These are phyloP conservation scores for Piper longum DNA, from an alignment of 164 flowering plant genomes.

Conservation along the genomic window DNA sequence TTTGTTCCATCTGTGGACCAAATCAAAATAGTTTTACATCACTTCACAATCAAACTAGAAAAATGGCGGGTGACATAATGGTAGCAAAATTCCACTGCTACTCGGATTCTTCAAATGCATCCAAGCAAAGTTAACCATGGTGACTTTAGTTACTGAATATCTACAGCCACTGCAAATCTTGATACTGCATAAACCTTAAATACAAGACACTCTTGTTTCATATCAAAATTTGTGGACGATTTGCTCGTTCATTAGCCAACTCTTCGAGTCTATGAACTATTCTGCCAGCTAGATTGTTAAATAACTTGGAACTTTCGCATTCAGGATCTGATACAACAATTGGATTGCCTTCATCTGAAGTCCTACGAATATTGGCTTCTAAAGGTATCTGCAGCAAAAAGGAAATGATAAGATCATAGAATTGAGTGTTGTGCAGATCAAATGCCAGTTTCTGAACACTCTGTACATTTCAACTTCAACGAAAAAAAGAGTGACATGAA, in stretches of 20 bases:
- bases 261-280: conserved; percentile 43
- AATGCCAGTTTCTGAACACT: background rate
- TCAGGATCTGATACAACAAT: conserved; percentile 58
- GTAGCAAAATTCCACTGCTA: too few species aligned
- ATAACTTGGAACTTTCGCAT: conserved; percentile 46
- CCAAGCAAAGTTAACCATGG: too few species aligned
- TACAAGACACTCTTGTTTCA: conserved; percentile 12
- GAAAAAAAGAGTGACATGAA: background rate
- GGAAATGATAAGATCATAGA: background rate
- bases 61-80: too few species aligned
- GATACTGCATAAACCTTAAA: too few species aligned
- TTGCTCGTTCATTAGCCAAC: conserved; percentile 20
- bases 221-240: conserved; percentile 38
- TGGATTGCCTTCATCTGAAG: conserved; percentile 81
- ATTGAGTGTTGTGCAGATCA: background rate
- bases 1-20: too few species aligned
- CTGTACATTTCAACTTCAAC: background rate
- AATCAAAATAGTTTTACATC: too few species aligned
- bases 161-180: too few species aligned
- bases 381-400: conserved; percentile 53
- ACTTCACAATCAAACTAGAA: too few species aligned
- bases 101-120: too few species aligned
- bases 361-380: conserved; percentile 50
- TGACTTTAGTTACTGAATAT: too few species aligned
- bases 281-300: conserved; percentile 41